Base-by-base conservation (phyloP, 179 eudicot genomes). In the Spinacia oleracea region DNA sequence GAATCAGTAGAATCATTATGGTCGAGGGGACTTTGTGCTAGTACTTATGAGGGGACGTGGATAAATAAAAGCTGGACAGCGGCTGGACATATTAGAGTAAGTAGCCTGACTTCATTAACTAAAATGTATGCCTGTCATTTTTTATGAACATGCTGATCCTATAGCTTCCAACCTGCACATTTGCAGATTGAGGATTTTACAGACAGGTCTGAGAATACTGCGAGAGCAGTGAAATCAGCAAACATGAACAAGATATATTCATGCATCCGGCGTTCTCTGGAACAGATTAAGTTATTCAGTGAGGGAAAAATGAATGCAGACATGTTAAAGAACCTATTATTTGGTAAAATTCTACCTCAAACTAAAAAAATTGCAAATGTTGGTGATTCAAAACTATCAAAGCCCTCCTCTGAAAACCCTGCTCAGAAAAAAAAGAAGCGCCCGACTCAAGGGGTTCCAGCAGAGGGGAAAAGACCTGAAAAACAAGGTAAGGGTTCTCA, bases 181-280 rank as follows among this genome's bases (percentile, higher is more conserved):
- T 77, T 50, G 74, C 89, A 96, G 98, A 90, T 93, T 55, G 99
- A 96, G 86, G 99, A 96, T 89, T 91, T 96, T 82, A 85, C 87
- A 10, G 92, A 93, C 69, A 86, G 90, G 16, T 87, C 99, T 35
- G 88, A 88, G 72, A 93, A 96, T 81, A 87, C 95, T 23, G 89
- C 97, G 20, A 84, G 99, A 78, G 98, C 97, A 74, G 93, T 93
- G 34, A 88, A 83, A n/a, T 45, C 50, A 35, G 20, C 65, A 23
- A 73, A 87, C 64, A 59, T 85, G 32, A 77, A 59, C 60, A 77
- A 73, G 75, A 89, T 96, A 16, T 84, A 90, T 77, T 63, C 83
- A 43, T 82, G 89, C 78, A 88, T 96, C 67, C 72, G 83, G 27
- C 42, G 48, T 62, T 89, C 96, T 55, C 48, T 91, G 55, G 42